Evolutionary conservation across 768 basidiomycete species (phyloP).

Genomic region (Hygrophorus russula): DNA sequence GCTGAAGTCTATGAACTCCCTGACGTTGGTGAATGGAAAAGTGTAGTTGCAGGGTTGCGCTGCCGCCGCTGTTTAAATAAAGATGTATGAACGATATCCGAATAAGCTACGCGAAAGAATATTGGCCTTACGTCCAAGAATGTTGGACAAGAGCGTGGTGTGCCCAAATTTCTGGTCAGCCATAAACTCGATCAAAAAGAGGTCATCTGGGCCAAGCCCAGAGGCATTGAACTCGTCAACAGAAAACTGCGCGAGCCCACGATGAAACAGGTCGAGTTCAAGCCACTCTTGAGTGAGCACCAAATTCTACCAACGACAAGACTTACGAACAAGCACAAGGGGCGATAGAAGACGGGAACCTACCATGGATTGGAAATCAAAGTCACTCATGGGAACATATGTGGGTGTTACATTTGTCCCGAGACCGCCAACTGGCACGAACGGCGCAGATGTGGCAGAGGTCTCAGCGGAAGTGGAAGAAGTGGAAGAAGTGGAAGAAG

Average conservation of each 20-base stretch:
- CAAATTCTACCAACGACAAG: constrained; percentile 24
- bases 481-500: too few species aligned
- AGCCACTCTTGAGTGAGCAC: constrained; percentile 57
- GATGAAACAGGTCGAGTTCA: constrained; percentile 49
- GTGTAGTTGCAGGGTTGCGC: constrained; percentile 48
- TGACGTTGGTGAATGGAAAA: constrained; percentile 43
- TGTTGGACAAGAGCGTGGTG: constrained; percentile 39
- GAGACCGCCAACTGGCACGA: background rate
- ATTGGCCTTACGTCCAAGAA: constrained; percentile 26
- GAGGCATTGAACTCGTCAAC: constrained; percentile 42
- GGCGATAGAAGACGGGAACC: background rate
- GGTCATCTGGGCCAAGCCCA: constrained; percentile 41
- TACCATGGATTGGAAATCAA: constrained; percentile 43
- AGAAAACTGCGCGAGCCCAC: constrained; percentile 43
- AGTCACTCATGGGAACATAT: constrained; percentile 24
- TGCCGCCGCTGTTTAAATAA: constrained; percentile 17
- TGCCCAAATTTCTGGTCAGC: constrained; percentile 57
- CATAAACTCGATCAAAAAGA: constrained; percentile 49
- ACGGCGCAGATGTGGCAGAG: background rate
- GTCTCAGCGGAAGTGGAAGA: too few species aligned
- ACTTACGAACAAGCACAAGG: background rate
- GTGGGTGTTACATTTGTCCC: constrained; percentile 11
- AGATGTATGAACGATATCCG: constrained; percentile 1
- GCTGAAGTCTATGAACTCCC: constrained; percentile 49
- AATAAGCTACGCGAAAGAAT: background rate